Conservation (phyloP, 768 basidiomycete species). For the Pulveroboletus sp. region DNA sequence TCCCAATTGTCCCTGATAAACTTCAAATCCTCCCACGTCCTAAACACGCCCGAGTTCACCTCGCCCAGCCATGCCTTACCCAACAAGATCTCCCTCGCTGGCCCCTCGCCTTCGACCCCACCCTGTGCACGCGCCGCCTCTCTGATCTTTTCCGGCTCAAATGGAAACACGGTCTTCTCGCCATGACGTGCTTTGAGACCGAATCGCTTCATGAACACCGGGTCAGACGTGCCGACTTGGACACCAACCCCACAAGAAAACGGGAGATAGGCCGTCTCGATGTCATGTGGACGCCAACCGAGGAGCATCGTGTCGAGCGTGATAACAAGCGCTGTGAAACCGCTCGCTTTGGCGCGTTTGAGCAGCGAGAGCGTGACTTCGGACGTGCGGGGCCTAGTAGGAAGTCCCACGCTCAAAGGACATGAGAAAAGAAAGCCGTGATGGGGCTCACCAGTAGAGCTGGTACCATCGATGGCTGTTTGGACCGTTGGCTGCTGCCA, state of each 20-base stretch:
- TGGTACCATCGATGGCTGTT: conserved; percentile 75
- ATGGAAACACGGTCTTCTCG: conserved; percentile 52
- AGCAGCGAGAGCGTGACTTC: conserved; percentile 66
- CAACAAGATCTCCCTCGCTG: conserved; percentile 37
- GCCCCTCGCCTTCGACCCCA: conserved; percentile 49
- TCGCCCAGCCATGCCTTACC: conserved; percentile 65
- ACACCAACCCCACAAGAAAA: conserved; percentile 63
- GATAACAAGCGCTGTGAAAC: conserved; percentile 71
- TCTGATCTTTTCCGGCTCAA: conserved; percentile 45
- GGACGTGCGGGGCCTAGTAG: conserved; percentile 54
- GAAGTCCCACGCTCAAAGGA: not conserved
- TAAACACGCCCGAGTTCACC: conserved; percentile 58
- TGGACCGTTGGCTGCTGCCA: conserved; percentile 66
- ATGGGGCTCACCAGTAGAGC: conserved; percentile 61
- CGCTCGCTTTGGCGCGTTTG: conserved; percentile 59
- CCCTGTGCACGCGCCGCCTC: conserved; percentile 43
- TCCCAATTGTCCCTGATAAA: conserved; percentile 74
- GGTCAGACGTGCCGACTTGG: conserved; percentile 71
- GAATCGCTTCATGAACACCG: conserved; percentile 68
- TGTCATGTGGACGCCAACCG: conserved; percentile 78
- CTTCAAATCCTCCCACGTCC: conserved; percentile 68
- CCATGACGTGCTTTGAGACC: conserved; percentile 41
- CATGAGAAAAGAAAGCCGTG: too few relatives aligned
- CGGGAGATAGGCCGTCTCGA: conserved; percentile 62
- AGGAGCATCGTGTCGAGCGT: conserved; percentile 73